Base-by-base conservation (phyloP, 2,329 filamentous ascomycete species). In the Verticillium nonalfalfae region DNA sequence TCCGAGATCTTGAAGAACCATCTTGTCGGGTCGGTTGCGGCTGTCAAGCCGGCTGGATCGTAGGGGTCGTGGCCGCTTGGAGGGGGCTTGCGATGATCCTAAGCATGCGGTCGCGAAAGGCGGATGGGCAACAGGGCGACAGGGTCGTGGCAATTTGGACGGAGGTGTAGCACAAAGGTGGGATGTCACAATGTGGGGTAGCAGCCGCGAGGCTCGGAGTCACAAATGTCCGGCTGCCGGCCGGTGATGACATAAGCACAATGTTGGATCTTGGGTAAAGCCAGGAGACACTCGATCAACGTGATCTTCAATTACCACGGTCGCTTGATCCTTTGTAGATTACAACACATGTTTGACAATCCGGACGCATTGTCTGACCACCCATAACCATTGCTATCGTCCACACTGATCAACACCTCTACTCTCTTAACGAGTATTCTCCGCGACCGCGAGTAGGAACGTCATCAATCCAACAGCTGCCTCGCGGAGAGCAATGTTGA, bases 1-100 rank as follows among this genome's bases (percentile, higher is more conserved):
- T 70, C 95, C 95, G 63, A 99, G 86, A 85, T 99, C 95, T 87
- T 97, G 93, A 73, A 99, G 90, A 84, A 99, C 95, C 95, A 99
- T 99, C 74, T 71, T 74, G 65, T 59, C 58, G 63, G 59, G 31
- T 60, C 63, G 64, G 31, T 60, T 64, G 64, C 64, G 63, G 64
- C 64, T 66, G n/a, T 54, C 31, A 60, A 64, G 64, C 64, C 64
- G 64, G 55, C 59, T 65, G 18, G 39, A 57, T 56, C 50, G 45
- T 33, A 34, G 39, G 50, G 38, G 60, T 52, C 33, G 54, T 56
- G 26, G 26, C 54, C 26, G 54, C 26, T 56, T 9, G 13, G 54
- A 56, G 54, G 11, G 33, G 54, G 14, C 3, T 15, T 18, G 3
- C n/a, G 54, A 35, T 14, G n/a, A 26, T 56, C 33, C 26, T 56